Evolutionary conservation across 129 eudicot genomes (phyloP), one percentile per base, ranked within the genome.

Genomic region (Helichrysum umbraculigerum): DNA sequence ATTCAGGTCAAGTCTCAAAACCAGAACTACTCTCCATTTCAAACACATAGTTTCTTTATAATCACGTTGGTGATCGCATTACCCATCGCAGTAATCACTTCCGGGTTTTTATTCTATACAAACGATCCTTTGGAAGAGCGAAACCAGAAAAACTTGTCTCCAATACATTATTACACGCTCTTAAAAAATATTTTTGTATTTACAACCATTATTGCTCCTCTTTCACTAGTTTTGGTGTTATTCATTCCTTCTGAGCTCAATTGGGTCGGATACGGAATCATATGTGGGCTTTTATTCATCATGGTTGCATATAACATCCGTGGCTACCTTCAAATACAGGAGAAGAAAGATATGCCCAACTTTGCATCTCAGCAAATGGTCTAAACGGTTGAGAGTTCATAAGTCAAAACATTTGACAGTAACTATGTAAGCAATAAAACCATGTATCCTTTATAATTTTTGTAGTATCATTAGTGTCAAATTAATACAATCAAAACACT

Each of bases 171-270:
- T n/a, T n/a, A n/a, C 20, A 57, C 5, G 6, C 2, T 72, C 35
- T 16, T 72, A 35, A 57, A 56, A 33, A 11, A 4, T 20, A 8
- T 57, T 6, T 58, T 37, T 57, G 33, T 7, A n/a, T 72, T 57
- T 42, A 56, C 76, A 3, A 56, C 50, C 2, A 20, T 57, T 34
- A 51, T 72, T 14, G 76, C 76, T 0, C 54, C 47, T 4, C 76
- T 72, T 20, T 72, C 76, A 0, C 76, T 72, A 54, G n/a, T 72
- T 6, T 6, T 19, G 30, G 47, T 72, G 4, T 56, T 72, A 11
- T 72, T 72, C 19, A 37, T 57, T 17, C 67, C 76, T 33, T 37
- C 66, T 8, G 11, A 56, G 6, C 66, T 33, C 47, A 56, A 56
- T 6, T 33, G 66, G 52, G 6, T 34, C 12, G 76, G 67, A n/a